phyloP scores from a whole-genome alignment of 2,329 filamentous ascomycete genomes.

The Pyricularia pennisetigena region DNA sequence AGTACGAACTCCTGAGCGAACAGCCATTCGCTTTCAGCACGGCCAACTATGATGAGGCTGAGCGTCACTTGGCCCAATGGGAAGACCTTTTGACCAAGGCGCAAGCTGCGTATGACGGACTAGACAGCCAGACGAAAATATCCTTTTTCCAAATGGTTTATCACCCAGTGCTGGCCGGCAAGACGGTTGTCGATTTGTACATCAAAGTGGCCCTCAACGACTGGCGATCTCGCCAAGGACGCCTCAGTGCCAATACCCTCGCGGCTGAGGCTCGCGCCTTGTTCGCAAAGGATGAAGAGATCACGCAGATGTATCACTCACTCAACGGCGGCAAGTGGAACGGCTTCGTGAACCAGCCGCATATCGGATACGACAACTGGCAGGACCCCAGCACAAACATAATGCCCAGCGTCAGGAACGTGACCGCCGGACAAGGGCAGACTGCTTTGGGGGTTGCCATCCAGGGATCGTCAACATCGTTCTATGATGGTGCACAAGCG shows the following conservation, averaged over 20 bases:
- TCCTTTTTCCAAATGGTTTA: slow-evolving; percentile 48
- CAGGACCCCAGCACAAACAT: slow-evolving; percentile 43
- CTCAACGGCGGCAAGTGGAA: slow-evolving; percentile 28
- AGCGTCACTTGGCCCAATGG: slow-evolving; percentile 41
- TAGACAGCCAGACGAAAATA: slow-evolving; percentile 28
- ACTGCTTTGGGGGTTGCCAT: slow-evolving; percentile 32
- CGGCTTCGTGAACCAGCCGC: slow-evolving; percentile 35
- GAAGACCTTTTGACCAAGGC: slow-evolving; percentile 30
- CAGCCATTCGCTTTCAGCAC: slow-evolving; percentile 32
- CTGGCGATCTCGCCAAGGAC: slow-evolving; percentile 34
- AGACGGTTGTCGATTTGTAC: slow-evolving; percentile 39
- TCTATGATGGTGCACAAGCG: neutral
- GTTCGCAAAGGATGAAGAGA: slow-evolving; percentile 31
- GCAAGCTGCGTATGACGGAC: slow-evolving; percentile 30
- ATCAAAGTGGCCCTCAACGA: slow-evolving; percentile 31
- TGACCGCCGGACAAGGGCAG: slow-evolving; percentile 28
- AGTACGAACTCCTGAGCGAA: slow-evolving; percentile 23
- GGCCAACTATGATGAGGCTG: slow-evolving; percentile 50
- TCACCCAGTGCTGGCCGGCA: slow-evolving; percentile 44
- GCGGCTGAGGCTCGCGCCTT: slow-evolving; percentile 27
- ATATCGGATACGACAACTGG: slow-evolving; percentile 31
- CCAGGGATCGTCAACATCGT: slow-evolving; percentile 22
- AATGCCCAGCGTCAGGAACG: slow-evolving; percentile 34
- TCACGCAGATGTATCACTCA: slow-evolving; percentile 31
- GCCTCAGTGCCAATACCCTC: slow-evolving; percentile 33